These are phyloP conservation scores for Immersiella caudata DNA, from an alignment of 495 filamentous ascomycete species.

Conservation along the genomic window DNA sequence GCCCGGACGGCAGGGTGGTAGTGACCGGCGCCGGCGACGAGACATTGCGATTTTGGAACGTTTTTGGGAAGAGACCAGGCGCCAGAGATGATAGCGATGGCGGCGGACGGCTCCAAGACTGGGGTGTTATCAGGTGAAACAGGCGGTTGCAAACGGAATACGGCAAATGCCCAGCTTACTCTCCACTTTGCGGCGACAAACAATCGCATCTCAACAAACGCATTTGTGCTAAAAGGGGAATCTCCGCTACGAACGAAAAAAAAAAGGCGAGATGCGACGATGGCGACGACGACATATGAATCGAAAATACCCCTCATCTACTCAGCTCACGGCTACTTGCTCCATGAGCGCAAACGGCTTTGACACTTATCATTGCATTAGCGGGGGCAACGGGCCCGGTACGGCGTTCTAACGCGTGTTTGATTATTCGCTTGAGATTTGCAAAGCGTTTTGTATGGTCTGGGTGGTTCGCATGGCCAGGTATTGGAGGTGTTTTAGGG, in stretches of 20 bases:
- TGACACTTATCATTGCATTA: slow-evolving; percentile 13
- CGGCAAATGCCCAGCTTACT: not conserved
- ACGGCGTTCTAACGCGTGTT: slow-evolving; percentile 1
- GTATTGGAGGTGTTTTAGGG: not conserved
- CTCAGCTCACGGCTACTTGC: not conserved
- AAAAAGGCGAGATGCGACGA: not conserved
- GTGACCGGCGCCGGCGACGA: slow-evolving; percentile 97
- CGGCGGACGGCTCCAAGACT: slow-evolving; percentile 59
- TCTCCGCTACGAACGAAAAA: slow-evolving; percentile 7
- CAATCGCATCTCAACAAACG: slow-evolving; percentile 9
- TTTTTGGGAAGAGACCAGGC: slow-evolving; percentile 71
- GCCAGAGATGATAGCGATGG: slow-evolving; percentile 53
- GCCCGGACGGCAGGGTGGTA: slow-evolving; percentile 87
- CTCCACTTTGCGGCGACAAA: slow-evolving; percentile 9
- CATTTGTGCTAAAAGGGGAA: not conserved
- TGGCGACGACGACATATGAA: not conserved
- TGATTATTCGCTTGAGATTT: not conserved
- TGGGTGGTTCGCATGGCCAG: slow-evolving; percentile 1
- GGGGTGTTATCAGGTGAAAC: slow-evolving; percentile 69
- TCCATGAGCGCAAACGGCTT: not conserved
- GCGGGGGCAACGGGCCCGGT: not conserved
- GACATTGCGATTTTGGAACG: slow-evolving; percentile 95
- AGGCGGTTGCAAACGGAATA: not conserved
- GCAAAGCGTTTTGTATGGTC: slow-evolving; percentile 9
- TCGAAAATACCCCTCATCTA: slow-evolving; percentile 17